A percentile compares a stretch with the other conserved stretches of the same genome.
Conservation (phyloP, 768 basidiomycete genomes). For the Boletus insuetus region DNA sequence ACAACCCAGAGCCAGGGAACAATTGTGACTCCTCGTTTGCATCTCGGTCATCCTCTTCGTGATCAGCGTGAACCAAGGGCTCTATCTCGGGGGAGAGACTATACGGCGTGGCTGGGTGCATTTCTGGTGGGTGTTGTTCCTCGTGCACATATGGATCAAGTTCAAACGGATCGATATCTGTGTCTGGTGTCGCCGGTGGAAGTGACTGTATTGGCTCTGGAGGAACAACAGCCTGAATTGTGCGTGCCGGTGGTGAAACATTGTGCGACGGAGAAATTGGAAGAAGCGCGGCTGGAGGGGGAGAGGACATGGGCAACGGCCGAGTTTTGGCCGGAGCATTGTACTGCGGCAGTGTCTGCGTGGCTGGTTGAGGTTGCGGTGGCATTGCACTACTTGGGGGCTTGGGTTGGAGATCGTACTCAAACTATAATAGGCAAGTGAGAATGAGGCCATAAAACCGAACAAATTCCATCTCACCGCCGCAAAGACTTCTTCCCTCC, state of each 20-base stretch:
- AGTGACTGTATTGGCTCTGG: constrained; percentile 15
- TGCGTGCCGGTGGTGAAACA: constrained; percentile 1
- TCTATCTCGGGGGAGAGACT: constrained; percentile 27
- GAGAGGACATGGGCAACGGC: constrained; percentile 10
- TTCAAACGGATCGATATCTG: constrained; percentile 35
- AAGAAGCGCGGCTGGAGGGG: constrained; percentile 10
- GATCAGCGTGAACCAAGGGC: constrained; percentile 3
- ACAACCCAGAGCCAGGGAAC: constrained; percentile 44
- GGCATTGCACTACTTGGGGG: constrained; percentile 8
- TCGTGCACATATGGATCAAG: constrained; percentile 27
- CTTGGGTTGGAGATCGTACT: constrained; percentile 35
- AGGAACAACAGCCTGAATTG: constrained; percentile 3
- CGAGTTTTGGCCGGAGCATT: constrained; percentile 6
- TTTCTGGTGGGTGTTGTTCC: constrained; percentile 11
- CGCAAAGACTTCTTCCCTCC: constrained; percentile 51
- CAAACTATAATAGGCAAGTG: constrained; percentile 32
- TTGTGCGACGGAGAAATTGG: constrained; percentile 6
- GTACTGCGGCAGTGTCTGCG: constrained; percentile 10
- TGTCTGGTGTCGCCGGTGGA: constrained; percentile 23
- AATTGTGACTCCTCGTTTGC: constrained; percentile 35
- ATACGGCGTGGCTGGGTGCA: constrained; percentile 22
- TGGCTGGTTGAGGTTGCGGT: constrained; percentile 14
- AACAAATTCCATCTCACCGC: constrained; percentile 41
- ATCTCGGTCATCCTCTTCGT: constrained; percentile 22
- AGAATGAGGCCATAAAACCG: not conserved